Evolutionary conservation across 2,329 filamentous ascomycete species (phyloP).

Genomic region (Metarhizium guizhouense): DNA sequence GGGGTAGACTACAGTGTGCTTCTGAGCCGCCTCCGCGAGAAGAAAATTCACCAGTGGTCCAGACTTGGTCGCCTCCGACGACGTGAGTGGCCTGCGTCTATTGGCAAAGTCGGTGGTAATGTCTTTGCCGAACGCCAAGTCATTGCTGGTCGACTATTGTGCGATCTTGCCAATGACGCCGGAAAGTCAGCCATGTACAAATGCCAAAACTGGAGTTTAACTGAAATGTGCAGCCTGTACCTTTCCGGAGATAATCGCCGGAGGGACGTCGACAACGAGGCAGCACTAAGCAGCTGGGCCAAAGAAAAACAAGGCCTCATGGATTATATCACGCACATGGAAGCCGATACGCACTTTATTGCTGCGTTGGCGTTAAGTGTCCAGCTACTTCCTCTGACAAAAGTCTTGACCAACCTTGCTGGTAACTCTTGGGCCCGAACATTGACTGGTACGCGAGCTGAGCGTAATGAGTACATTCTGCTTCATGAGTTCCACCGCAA

Average conservation of each 20-base stretch:
- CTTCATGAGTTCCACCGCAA: constrained; percentile 93
- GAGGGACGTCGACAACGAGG: constrained; percentile 82
- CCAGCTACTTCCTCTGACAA: constrained; percentile 88
- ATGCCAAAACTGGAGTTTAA: constrained; percentile 96
- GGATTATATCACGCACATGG: constrained; percentile 89
- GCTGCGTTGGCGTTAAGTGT: constrained; percentile 81
- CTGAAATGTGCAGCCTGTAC: constrained; percentile 93
- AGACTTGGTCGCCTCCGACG: constrained; percentile 81
- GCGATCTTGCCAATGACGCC: constrained; percentile 91
- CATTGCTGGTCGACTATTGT: constrained; percentile 80
- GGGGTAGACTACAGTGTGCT: constrained; percentile 93
- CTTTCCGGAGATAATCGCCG: constrained; percentile 64
- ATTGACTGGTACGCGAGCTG: constrained; percentile 86
- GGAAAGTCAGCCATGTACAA: constrained; percentile 96
- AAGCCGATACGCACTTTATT: constrained; percentile 93
- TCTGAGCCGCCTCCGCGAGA: constrained; percentile 76
- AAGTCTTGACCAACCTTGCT: constrained; percentile 90
- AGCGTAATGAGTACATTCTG: constrained; percentile 98
- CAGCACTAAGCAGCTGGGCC: constrained; percentile 75
- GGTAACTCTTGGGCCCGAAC: constrained; percentile 98
- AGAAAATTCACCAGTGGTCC: constrained; percentile 91
- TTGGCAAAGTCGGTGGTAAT: constrained; percentile 77
- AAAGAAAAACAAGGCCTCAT: constrained; percentile 72
- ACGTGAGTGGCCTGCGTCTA: constrained; percentile 75
- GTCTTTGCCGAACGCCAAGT: constrained; percentile 91